phyloP scores from a whole-genome alignment of 306 rosid genomes.

The Castanopsis chinensis region DNA sequence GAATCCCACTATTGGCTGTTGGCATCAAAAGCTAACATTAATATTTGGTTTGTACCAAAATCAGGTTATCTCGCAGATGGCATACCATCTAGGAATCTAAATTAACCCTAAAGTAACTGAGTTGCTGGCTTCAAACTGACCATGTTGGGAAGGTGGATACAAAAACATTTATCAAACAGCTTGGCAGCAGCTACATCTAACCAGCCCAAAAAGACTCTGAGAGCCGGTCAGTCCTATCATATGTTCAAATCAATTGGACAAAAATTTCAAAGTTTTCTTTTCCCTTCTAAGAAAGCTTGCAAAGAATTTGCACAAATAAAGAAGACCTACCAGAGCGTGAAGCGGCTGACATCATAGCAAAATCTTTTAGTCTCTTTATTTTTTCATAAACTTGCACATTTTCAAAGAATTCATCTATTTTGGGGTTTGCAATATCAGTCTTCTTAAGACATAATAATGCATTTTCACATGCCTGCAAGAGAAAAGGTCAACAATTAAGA shows the following conservation, averaged over 20 bases:
- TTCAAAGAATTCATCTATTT: slow-evolving; percentile 27
- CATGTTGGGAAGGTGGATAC: background rate
- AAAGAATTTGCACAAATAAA: background rate
- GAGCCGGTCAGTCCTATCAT: background rate
- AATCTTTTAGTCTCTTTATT: slow-evolving; percentile 51
- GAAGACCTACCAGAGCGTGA: slow-evolving; percentile 60
- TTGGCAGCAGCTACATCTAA: background rate
- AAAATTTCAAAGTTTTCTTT: background rate
- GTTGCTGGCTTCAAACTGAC: background rate
- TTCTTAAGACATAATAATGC: slow-evolving; percentile 42
- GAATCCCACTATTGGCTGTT: background rate
- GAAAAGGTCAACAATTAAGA: slow-evolving; percentile 15
- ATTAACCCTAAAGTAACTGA: background rate
- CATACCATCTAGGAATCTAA: background rate
- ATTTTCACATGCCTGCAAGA: slow-evolving; percentile 67
- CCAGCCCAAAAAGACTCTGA: background rate
- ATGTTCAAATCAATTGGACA: background rate
- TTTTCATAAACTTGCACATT: slow-evolving; percentile 30
- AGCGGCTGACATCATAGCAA: slow-evolving; percentile 48
- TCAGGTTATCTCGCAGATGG: background rate
- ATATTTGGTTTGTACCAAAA: background rate
- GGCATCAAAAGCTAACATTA: background rate
- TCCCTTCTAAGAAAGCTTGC: background rate
- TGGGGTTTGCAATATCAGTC: slow-evolving; percentile 34
- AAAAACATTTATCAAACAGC: background rate